Evolutionary conservation across 2,329 filamentous ascomycete species (phyloP).

Genomic region (Fulvia fulva): DNA sequence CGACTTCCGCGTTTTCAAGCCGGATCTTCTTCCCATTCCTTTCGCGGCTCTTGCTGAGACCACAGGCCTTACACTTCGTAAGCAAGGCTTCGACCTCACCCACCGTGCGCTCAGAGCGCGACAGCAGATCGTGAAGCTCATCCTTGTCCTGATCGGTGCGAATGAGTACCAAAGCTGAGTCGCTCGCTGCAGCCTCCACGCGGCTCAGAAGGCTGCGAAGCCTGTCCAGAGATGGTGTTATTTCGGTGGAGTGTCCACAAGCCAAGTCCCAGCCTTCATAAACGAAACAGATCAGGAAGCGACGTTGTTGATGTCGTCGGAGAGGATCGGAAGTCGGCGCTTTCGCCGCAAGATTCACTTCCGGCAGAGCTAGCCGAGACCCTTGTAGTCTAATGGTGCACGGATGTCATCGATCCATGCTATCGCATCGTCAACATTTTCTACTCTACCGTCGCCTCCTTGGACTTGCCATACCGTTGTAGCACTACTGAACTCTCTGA

Average conservation of each 20-base stretch:
- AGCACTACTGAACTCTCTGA: background rate
- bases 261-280: conserved; percentile 7
- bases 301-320: no score
- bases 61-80: background rate
- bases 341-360: background rate
- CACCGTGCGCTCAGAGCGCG: background rate
- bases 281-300: background rate
- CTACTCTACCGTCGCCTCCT: background rate
- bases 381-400: background rate
- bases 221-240: conserved; percentile 2
- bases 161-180: background rate
- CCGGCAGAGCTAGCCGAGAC: background rate
- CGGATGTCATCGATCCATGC: background rate
- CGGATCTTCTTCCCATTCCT: conserved; percentile 3
- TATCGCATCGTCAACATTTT: background rate
- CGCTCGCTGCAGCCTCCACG: background rate
- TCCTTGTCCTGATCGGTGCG: background rate
- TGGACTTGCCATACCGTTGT: background rate
- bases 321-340: background rate
- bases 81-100: conserved; percentile 1
- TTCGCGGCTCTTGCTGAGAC: conserved; percentile 5
- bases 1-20: conserved; percentile 1
- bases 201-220: background rate
- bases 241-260: conserved; percentile 11
- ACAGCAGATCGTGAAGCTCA: background rate